Evolutionary conservation across 116 monocot species (phyloP).

Genomic region (Zostera marina): DNA sequence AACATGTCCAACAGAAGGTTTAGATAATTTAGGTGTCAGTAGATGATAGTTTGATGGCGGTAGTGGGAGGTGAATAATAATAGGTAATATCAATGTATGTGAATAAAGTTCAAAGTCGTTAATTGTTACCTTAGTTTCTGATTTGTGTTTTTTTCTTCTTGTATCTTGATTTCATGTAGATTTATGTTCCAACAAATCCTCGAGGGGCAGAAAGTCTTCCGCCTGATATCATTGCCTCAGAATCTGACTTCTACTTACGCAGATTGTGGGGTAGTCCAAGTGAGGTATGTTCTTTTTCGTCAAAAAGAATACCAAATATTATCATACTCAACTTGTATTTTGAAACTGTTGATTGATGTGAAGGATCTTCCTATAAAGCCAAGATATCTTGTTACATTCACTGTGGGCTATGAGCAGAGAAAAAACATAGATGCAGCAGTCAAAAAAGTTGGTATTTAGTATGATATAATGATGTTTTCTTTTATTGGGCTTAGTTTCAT

Average conservation of each 20-base stretch:
- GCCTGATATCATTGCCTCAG: conserved; percentile 22
- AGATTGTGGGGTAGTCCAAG: conserved; percentile 33
- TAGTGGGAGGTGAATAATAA: no score
- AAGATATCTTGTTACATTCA: conserved; percentile 56
- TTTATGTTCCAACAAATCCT: conserved; percentile 38
- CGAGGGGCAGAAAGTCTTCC: conserved; percentile 30
- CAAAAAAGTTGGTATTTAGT: conserved; percentile 30
- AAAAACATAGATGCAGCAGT: conserved; percentile 48
- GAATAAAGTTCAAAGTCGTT: no score
- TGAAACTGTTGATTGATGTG: neutral
- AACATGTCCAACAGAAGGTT: no score
- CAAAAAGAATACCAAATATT: no score
- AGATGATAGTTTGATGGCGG: no score
- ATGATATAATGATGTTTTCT: neutral
- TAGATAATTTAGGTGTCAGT: no score
- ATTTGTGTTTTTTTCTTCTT: neutral
- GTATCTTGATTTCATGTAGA: conserved; percentile 8
- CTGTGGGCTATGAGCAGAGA: conserved; percentile 39
- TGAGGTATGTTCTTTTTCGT: conserved; percentile 14
- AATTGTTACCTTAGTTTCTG: neutral
- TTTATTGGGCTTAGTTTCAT: neutral
- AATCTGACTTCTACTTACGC: conserved; percentile 33
- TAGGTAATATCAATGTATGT: no score
- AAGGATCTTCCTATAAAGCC: conserved; percentile 21
- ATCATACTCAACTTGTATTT: neutral